These are phyloP conservation scores for Ammopiptanthus mongolicus DNA, from an alignment of 306 rosid species.

Conservation along the genomic window DNA sequence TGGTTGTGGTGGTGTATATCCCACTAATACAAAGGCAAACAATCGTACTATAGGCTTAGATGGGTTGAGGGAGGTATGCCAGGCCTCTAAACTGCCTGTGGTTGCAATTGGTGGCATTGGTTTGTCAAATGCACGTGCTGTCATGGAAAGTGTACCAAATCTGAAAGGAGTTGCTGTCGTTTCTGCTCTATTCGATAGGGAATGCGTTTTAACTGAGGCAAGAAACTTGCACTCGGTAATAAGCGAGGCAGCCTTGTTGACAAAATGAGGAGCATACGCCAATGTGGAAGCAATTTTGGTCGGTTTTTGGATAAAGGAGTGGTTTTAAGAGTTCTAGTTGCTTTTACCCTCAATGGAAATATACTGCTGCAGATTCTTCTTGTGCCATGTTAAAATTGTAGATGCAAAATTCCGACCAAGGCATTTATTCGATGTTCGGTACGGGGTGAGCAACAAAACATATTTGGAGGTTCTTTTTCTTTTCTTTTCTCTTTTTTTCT, in stretches of 20 bases:
- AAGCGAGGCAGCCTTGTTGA: constrained; percentile 33
- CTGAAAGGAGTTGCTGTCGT: constrained; percentile 88
- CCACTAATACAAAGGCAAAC: constrained; percentile 73
- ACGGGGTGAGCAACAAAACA: constrained; percentile 1
- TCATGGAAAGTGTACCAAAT: constrained; percentile 62
- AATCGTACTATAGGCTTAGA: constrained; percentile 73
- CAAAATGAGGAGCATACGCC: constrained; percentile 30
- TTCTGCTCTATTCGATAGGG: constrained; percentile 78
- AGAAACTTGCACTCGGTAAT: constrained; percentile 50
- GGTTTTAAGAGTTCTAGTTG: neutral
- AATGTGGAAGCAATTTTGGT: neutral
- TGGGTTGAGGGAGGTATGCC: constrained; percentile 59
- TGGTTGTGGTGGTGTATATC: constrained; percentile 86
- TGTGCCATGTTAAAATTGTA: neutral
- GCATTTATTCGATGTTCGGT: neutral
- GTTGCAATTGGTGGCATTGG: constrained; percentile 91
- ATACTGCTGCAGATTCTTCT: neutral
- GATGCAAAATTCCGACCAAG: neutral
- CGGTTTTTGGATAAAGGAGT: neutral
- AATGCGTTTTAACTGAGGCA: constrained; percentile 55
- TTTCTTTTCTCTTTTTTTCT: too few relatives aligned
- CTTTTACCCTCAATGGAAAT: constrained; percentile 5
- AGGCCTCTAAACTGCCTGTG: constrained; percentile 77
- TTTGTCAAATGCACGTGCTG: constrained; percentile 49
- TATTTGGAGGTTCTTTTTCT: neutral